Evolutionary conservation across 2,329 filamentous ascomycete genomes (phyloP).

Genomic region (Penicillium sclerotigenum): DNA sequence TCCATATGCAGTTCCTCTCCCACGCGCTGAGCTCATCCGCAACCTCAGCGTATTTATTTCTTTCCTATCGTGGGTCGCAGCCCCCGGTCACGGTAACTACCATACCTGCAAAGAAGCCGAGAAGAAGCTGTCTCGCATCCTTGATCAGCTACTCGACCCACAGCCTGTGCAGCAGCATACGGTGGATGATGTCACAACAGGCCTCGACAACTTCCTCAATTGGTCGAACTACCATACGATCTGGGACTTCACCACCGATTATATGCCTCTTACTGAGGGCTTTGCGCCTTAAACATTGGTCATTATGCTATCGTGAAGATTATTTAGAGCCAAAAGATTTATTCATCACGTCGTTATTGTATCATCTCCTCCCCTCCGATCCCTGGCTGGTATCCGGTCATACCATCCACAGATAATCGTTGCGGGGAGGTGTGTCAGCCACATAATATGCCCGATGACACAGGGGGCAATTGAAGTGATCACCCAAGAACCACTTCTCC

Average conservation of each 20-base stretch:
- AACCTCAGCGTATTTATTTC: slow-evolving; percentile 36
- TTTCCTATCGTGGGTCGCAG: slow-evolving; percentile 33
- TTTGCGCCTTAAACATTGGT: slow-evolving; percentile 15
- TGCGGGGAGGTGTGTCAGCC: slow-evolving; percentile 28
- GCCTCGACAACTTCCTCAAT: slow-evolving; percentile 32
- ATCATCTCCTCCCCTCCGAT: neutral
- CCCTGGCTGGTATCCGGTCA: slow-evolving; percentile 13
- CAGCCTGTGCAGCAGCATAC: slow-evolving; percentile 29
- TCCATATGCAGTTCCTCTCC: slow-evolving; percentile 24
- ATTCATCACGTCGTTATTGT: neutral
- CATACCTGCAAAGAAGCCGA: slow-evolving; percentile 36
- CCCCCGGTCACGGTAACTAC: slow-evolving; percentile 36
- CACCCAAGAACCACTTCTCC: slow-evolving; percentile 40
- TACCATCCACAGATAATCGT: slow-evolving; percentile 41
- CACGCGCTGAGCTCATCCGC: slow-evolving; percentile 34
- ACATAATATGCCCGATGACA: slow-evolving; percentile 38
- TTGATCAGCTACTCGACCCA: slow-evolving; percentile 37
- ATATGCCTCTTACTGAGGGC: slow-evolving; percentile 21
- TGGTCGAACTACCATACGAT: slow-evolving; percentile 33
- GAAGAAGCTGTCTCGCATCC: slow-evolving; percentile 36
- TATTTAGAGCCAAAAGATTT: neutral
- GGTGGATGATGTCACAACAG: slow-evolving; percentile 31
- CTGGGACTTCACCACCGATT: slow-evolving; percentile 35
- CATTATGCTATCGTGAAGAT: neutral
- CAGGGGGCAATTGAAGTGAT: slow-evolving; percentile 40